A percentile compares a stretch with the other conserved stretches of the same genome.
These are phyloP conservation scores for Friedmanniomyces simplex DNA, from an alignment of 495 filamentous ascomycete genomes.

Conservation along the genomic window DNA sequence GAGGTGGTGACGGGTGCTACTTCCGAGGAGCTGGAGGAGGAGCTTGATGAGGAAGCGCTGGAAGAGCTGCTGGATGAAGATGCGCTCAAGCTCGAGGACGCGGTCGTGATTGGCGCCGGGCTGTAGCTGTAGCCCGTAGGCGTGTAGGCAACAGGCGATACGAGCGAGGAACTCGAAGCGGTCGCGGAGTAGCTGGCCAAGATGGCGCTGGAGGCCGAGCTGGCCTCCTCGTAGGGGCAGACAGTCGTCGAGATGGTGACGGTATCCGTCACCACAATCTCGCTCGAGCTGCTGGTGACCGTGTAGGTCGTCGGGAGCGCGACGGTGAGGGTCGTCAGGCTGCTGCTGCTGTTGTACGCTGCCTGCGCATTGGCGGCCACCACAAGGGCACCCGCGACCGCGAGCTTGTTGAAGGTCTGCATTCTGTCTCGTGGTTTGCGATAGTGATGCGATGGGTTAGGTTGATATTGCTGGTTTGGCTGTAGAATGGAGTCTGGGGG, in stretches of 20 bases:
- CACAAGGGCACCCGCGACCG: slow-evolving; percentile 9
- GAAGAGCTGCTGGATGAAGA: too few species aligned
- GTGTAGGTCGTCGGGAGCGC: slow-evolving; percentile 4
- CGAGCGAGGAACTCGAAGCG: not conserved
- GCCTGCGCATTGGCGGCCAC: slow-evolving; percentile 5
- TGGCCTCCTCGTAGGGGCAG: slow-evolving; percentile 8
- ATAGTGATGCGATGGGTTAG: not conserved
- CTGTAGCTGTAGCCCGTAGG: not conserved
- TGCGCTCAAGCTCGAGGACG: not conserved
- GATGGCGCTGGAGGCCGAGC: not conserved
- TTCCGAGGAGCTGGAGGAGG: not conserved
- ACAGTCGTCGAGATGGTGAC: slow-evolving; percentile 4
- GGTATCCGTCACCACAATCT: slow-evolving; percentile 1
- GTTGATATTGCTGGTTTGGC: not conserved
- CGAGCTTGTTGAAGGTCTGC: slow-evolving; percentile 19
- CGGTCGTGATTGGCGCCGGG: not conserved
- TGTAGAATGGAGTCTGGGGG: not conserved
- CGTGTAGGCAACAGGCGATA: not conserved
- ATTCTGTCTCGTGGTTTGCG: not conserved
- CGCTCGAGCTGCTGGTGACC: not conserved
- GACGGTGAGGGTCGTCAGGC: slow-evolving; percentile 2
- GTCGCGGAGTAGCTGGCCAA: slow-evolving; percentile 1
- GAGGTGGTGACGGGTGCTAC: slow-evolving; percentile 1
- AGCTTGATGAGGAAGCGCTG: too few species aligned
- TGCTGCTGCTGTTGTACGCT: not conserved